Evolutionary conservation across 2,329 filamentous ascomycete species (phyloP), one percentile per base, ranked within the genome.

Genomic region (Venturia effusa): DNA sequence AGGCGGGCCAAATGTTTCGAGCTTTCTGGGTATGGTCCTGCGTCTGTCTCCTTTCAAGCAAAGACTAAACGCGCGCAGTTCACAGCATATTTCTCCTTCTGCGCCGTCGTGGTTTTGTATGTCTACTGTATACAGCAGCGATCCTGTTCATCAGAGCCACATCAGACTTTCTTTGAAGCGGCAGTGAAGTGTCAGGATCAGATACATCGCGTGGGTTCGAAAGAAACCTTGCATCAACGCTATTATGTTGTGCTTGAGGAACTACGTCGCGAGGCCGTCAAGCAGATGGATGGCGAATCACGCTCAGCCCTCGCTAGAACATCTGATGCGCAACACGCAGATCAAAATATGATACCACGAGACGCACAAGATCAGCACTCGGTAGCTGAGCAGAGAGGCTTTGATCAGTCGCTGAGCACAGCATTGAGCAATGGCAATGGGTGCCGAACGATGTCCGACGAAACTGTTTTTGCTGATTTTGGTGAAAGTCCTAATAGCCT

Each of bases 201-300:
- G n/a, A 48, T 48, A 48, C 43, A 77, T 76, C 69, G 67, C 10
- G 70, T 74, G 8, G 70, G 69, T 19, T 70, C 72, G 22, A 70
- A 68, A 0, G 73, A 74, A 57, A 73, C 70, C 60, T 61, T 75
- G n/a, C 68, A 69, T 39, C 74, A 79, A 32, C 71, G 81, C 4
- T 84, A 84, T 66, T 78, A 76, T 55, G 73, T 83, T 8, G 81
- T 84, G 1, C 74, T 84, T 0, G 79, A 83, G 60, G 80, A 83
- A 66, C 69, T 84, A 11, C 71, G 78, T 17, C 71, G 77, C 1
- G 79, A 81, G 67, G 73, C 74, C 2, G 68, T 70, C 15, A 67
- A 73, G 4, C 68, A 74, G 39, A 70, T 70, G 4, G 65, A 66
- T 19, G 69, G 69, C 59, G 68, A 71, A n/a, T 71, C 70, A 32